Conservation (phyloP, 352 stramenopile species). For the Aphanomyces invadans region DNA sequence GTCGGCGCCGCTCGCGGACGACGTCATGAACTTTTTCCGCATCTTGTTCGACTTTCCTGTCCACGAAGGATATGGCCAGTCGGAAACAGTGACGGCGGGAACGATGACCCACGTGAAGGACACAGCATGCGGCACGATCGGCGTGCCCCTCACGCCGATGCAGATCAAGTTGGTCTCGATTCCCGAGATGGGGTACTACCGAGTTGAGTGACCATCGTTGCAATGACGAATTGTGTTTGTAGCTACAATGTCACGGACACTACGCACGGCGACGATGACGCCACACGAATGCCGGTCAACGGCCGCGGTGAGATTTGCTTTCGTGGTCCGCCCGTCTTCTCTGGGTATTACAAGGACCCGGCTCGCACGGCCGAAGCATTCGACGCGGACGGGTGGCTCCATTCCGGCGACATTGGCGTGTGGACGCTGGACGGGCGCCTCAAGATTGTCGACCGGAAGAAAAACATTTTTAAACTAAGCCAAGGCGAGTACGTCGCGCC, state of each 20-base stretch:
- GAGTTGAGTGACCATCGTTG: no score
- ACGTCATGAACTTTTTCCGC: slow-evolving; percentile 92
- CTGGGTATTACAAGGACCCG: slow-evolving; percentile 88
- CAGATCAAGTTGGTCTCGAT: slow-evolving; percentile 93
- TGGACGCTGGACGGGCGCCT: slow-evolving; percentile 90
- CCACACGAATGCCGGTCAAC: neutral
- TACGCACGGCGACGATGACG: slow-evolving; percentile 25
- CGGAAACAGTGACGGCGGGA: slow-evolving; percentile 57
- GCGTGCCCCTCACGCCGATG: slow-evolving; percentile 66
- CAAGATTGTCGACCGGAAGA: slow-evolving; percentile 86
- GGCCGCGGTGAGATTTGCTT: slow-evolving; percentile 31
- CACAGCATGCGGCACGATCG: slow-evolving; percentile 81
- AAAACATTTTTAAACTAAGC: slow-evolving; percentile 92
- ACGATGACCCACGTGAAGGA: slow-evolving; percentile 35
- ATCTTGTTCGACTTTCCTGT: slow-evolving; percentile 87
- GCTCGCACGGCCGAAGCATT: slow-evolving; percentile 89
- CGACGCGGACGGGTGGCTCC: slow-evolving; percentile 93
- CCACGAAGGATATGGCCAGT: slow-evolving; percentile 94
- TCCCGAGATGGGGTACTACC: slow-evolving; percentile 94
- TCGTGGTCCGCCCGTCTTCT: slow-evolving; percentile 78
- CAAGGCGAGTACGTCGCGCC: slow-evolving; percentile 94
- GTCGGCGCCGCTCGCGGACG: slow-evolving; percentile 86
- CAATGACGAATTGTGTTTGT: neutral
- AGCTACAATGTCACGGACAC: slow-evolving; percentile 30
- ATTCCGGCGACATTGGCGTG: slow-evolving; percentile 94